Base-by-base conservation (phyloP, 345 rosid genomes). In the Litchi chinensis region DNA sequence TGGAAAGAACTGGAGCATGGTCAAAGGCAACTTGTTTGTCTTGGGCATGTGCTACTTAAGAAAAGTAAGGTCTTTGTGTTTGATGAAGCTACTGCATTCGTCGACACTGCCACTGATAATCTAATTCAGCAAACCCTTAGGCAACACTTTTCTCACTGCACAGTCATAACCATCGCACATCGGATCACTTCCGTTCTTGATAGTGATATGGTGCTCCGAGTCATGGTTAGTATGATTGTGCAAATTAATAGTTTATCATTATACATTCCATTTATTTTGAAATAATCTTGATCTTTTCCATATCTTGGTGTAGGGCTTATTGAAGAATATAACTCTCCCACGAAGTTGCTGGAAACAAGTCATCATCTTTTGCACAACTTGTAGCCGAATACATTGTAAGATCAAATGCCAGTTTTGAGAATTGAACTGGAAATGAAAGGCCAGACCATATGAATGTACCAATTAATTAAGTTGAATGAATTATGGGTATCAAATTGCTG, bases 1-100 rank as follows among this genome's bases (percentile, higher is more conserved):
- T 72, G 94, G 90, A 39, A 87, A 91, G 63, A 88, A 91, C 73
- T 91, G 94, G 91, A 91, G 94, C 67, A 83, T 89, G 83, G 94
- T 5, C 94, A 88, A 75, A 88, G 92, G 82, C 92, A 91, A 67
- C 73, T 91, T 9, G 85, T 91, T 12, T 91, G 92, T 44, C 85
- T 90, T 1, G 93, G 91, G 19, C 81, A 91, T 41, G 89, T 88
- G 21, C 75, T 88, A 48, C 85, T 88, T 3, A 86, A 88, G 81
- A 90, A 76, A 76, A 85, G 91, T 66, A 88, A 86, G 70, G 74
- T 88, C 22, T 74, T 90, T 83, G 89, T 91, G 43, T 89, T 89
- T 60, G 90, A 91, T 79, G 92, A 91, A 80, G 92, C 91, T 39
- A 91, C 90, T 12, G 94, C 92, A 65, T 91, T 89, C 0, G 88